phyloP scores from a whole-genome alignment of 305 asterid genomes.

The Fraxinus greggii region DNA sequence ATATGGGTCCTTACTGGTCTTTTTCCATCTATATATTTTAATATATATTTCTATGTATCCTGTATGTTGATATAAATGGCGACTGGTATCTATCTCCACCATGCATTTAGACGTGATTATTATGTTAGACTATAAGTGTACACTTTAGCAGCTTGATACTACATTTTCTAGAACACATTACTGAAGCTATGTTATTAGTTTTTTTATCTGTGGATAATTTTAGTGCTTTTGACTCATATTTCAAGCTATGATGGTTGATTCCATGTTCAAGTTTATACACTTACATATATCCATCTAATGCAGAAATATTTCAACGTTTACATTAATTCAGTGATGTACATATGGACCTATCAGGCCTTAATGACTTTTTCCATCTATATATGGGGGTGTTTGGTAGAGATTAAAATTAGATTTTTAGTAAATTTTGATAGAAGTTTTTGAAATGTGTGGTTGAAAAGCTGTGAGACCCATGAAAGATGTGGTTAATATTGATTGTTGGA shows the following conservation, averaged over 20 bases:
- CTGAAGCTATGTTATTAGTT: neutral
- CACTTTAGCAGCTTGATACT: neutral
- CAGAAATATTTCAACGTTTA: too few species aligned
- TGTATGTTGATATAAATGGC: conserved; percentile 1
- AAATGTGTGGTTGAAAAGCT: too few species aligned
- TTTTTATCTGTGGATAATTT: neutral
- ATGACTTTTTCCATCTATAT: too few species aligned
- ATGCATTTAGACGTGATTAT: neutral
- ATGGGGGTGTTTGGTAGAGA: too few species aligned
- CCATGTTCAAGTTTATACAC: neutral
- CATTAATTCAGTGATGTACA: too few species aligned
- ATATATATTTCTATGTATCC: neutral
- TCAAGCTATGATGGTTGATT: neutral
- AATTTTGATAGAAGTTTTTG: too few species aligned
- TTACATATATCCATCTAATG: neutral
- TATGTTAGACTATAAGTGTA: neutral
- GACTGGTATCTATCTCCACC: neutral
- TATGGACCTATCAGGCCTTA: too few species aligned
- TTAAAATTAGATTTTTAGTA: too few species aligned
- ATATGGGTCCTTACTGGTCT: neutral
- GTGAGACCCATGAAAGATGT: too few species aligned
- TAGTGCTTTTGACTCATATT: neutral
- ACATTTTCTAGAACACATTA: neutral
- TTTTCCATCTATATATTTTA: neutral
- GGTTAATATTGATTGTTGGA: too few species aligned